Evolutionary conservation across 1,284 basidiomycete species (phyloP).

Genomic region (Sporisorium scitamineum): DNA sequence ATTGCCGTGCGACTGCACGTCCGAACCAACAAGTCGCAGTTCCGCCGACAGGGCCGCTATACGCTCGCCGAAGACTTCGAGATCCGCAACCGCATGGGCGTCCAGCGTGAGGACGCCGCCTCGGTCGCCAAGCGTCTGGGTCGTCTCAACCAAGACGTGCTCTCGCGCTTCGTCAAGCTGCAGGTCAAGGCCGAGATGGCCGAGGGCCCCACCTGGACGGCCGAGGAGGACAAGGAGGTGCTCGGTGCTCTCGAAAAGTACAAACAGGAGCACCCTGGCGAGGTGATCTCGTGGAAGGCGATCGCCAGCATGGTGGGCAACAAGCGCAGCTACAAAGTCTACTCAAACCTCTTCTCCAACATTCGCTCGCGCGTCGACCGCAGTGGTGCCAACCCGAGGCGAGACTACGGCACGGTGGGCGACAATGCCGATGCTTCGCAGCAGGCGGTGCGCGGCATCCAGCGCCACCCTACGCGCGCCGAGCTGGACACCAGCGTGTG

Average conservation of each 20-base stretch:
- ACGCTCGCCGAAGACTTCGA: slow-evolving; percentile 44
- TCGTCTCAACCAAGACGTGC: slow-evolving; percentile 43
- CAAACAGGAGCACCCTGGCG: slow-evolving; percentile 46
- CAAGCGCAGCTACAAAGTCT: slow-evolving; percentile 55
- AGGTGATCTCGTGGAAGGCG: slow-evolving; percentile 48
- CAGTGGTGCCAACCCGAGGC: slow-evolving; percentile 23
- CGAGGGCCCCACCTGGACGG: slow-evolving; percentile 36
- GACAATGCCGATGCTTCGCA: slow-evolving; percentile 26
- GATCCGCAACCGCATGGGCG: slow-evolving; percentile 34
- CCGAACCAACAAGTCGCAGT: slow-evolving; percentile 46
- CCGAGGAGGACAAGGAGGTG: slow-evolving; percentile 50
- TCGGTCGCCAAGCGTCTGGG: slow-evolving; percentile 52
- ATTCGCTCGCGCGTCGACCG: slow-evolving; percentile 39
- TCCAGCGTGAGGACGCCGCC: slow-evolving; percentile 29
- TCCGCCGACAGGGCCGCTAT: slow-evolving; percentile 45
- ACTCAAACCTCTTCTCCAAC: slow-evolving; percentile 47
- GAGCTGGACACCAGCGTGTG: slow-evolving; percentile 47
- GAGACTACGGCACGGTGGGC: slow-evolving; percentile 31
- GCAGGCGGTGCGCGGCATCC: slow-evolving; percentile 33
- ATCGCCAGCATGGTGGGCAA: slow-evolving; percentile 48
- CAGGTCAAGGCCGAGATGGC: slow-evolving; percentile 44
- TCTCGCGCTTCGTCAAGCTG: slow-evolving; percentile 45
- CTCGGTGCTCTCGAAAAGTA: slow-evolving; percentile 42
- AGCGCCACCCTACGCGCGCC: slow-evolving; percentile 37
- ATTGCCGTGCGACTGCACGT: slow-evolving; percentile 48